phyloP scores from a whole-genome alignment of 2,329 filamentous ascomycete species.

The Stachybotrys chlorohalonatus region DNA sequence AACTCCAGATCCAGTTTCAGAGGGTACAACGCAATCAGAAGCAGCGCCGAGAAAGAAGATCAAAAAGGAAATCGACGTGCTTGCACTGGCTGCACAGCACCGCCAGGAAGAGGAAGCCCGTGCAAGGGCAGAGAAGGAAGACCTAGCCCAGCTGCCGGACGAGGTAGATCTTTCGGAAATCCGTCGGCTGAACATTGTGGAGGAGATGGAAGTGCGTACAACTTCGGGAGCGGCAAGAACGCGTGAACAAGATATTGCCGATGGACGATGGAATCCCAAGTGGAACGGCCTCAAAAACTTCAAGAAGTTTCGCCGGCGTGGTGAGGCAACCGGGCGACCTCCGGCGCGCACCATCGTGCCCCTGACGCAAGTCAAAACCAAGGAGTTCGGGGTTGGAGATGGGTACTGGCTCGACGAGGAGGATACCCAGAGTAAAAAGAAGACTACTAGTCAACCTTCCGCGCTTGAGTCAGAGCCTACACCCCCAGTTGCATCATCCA shows the following conservation, averaged over 20 bases:
- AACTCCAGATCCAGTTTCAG: conserved; percentile 13
- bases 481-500: conserved; percentile 4
- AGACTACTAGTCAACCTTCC: conserved; percentile 14
- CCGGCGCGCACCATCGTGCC: conserved; percentile 53
- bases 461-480: conserved; percentile 7
- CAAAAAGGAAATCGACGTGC: conserved; percentile 58
- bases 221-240: conserved; percentile 17
- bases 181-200: conserved; percentile 64
- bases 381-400: conserved; percentile 65
- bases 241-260: conserved; percentile 40
- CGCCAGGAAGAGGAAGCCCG: conserved; percentile 59
- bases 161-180: conserved; percentile 67
- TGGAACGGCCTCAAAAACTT: conserved; percentile 98
- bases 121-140: conserved; percentile 43
- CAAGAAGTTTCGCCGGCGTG: conserved; percentile 69
- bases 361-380: conserved; percentile 61
- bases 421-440: conserved; percentile 18
- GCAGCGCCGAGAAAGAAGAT: conserved; percentile 33
- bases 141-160: conserved; percentile 41
- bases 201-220: conserved; percentile 59
- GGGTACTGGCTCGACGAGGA: conserved; percentile 64
- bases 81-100: conserved; percentile 53
- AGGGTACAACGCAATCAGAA: conserved; percentile 6
- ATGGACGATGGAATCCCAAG: conserved; percentile 66
- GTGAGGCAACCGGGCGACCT: conserved; percentile 33